Percentiles rank a stretch among this genome's conserved stretches.
These are phyloP conservation scores for Oryza rufipogon DNA, from an alignment of 176 grass and related monocot genomes.

Conservation along the genomic window DNA sequence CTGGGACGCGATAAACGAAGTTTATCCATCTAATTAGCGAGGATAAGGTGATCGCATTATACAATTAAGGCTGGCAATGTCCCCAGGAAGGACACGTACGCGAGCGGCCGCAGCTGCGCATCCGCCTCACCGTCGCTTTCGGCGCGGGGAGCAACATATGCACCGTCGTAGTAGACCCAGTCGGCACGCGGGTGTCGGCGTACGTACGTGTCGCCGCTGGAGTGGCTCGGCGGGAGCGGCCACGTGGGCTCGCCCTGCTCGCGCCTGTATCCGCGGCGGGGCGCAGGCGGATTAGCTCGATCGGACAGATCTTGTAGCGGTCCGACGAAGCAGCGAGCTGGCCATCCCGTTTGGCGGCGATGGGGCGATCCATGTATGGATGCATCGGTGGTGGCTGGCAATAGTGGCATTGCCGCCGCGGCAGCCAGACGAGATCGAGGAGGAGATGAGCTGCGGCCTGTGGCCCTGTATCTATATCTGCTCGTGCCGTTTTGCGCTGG, in stretches of 20 bases:
- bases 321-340: too few species aligned
- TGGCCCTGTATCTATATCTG: not conserved
- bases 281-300: not conserved
- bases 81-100: too few species aligned
- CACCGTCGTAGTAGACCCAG: not conserved
- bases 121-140: constrained; percentile 9
- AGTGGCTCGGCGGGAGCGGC: not conserved
- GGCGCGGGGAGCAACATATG: not conserved
- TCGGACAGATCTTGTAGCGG: not conserved
- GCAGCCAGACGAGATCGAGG: not conserved
- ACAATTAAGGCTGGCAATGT: not conserved
- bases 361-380: not conserved
- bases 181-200: not conserved
- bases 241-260: not conserved
- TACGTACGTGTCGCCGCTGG: constrained; percentile 16
- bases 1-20: not conserved
- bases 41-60: not conserved
- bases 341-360: not conserved
- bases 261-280: not conserved
- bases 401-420: not conserved
- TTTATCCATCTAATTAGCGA: not conserved
- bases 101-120: too few species aligned
- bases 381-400: not conserved
- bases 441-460: not conserved
- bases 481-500: not conserved